Evolutionary conservation across 441 rosid genomes (phyloP), one percentile per base, ranked within the genome.

Genomic region (Arabidopsis hybrid): DNA sequence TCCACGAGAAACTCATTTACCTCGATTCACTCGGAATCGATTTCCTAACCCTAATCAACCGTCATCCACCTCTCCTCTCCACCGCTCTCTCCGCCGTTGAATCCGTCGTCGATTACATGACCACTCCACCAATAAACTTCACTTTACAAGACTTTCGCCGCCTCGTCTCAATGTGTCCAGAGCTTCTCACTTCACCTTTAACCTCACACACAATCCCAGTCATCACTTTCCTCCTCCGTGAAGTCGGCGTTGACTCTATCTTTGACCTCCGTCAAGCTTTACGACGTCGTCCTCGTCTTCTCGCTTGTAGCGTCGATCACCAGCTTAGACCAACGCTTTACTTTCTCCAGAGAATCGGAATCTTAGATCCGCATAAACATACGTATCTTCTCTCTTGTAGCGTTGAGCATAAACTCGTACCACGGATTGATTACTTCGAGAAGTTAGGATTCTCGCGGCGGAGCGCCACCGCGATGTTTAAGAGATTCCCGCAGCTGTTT

Each of bases 201-300:
- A 31, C 83, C 78, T 42, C 87, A 52, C 61, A 79, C 53, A 73
- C 91, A 36, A 71, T 81, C 78, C 90, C 93, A 0, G 78, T 86
- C 79, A 83, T 90, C 87, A 84, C 97, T 45, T 94, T 94, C 91
- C 98, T 93, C 79, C 90, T 88, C 79, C 87, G 94, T 0, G 99
- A 94, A 78, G 96, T 77, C 35, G 67, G 78, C 13, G 91, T 94
- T 36, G 72, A 80, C 42, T 80, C 80, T 63, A 8, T 69, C 45
- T 82, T 83, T 60, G 83, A 85, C 58, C 68, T 94, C 56, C 87
- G 83, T 35, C 79, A 81, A 31, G 88, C 85, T 31, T 81, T 93
- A 43, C 82, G 87, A 79, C 85, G 95, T 17, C 88, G 99, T 57
- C 99, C 99, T 46, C 85, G 96, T 67, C 81, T 94, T 51, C 89